Base-by-base conservation (phyloP, 495 filamentous ascomycete genomes). In the Penicillium bovifimosum region DNA sequence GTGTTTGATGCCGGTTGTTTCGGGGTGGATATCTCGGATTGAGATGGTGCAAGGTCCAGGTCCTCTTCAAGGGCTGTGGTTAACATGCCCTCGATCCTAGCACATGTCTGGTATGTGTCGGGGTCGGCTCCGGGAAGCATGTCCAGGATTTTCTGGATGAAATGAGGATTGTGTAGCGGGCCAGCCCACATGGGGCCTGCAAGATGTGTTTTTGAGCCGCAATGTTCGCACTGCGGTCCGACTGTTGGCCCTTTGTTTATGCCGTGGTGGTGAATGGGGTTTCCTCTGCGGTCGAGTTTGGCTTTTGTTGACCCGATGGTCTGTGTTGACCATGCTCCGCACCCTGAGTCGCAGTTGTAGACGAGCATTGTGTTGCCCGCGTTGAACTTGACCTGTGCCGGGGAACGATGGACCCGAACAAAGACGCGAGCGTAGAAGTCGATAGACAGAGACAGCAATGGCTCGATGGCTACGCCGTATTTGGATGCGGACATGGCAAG, bases 401-500 rank as follows among this genome's bases (percentile, higher is more conserved):
- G 85, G 2, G 86, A 89, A 41, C 80, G 86, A 50, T 80, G 76
- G 28, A 99, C 75, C 1, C 88, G 84, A 49, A 99, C 84, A 63
- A 97, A 99, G 1, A 96, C 74, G 39, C 95, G 81, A n/a, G 81
- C 79, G 64, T 99, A 99, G 65, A 89, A 99, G 66, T 99, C 93
- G 48, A 97, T 93, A 9, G 87, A 95, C 6, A 99, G 78, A 13
- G 90, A 95, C 11, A 99, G 77, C 0, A 96, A 75, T 0, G 93
- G 93, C 64, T 99, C 93, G 50, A 96, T 90, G 3, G 88, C 80
- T 7, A 93, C 68, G n/a, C 93, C 93, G 54, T 97, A 95, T 52
- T 83, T 84, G 6, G 85, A 87, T 16, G 90, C 93, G 8, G 86
- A 73, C 5, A 83, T 79, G 14, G 91, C 87, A 35, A 96, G 78